phyloP scores from a whole-genome alignment of 805 yeast species.

The Phaffomyces thermotolerans region DNA sequence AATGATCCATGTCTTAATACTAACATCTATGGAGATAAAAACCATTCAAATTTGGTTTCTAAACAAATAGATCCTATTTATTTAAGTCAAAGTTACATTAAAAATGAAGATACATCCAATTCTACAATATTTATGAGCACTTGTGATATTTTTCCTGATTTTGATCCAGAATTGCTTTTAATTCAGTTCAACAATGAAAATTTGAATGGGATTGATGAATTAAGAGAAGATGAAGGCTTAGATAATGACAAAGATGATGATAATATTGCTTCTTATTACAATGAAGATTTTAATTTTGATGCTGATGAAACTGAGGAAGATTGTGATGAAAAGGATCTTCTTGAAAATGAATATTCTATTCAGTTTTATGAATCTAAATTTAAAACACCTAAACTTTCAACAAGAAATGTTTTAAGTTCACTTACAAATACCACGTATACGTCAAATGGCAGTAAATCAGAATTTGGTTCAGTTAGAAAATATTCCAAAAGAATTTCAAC shows the following conservation, averaged over 20 bases:
- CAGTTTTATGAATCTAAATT: background rate
- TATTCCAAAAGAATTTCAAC: conserved; percentile 1
- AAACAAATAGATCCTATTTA: background rate
- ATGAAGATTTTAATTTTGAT: background rate
- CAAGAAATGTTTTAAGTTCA: too few relatives aligned
- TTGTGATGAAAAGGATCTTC: background rate
- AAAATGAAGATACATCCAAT: background rate
- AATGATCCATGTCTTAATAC: conserved; percentile 3
- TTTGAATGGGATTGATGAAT: conserved; percentile 1
- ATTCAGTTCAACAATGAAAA: conserved; percentile 3
- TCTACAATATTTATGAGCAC: background rate
- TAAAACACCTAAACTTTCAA: too few relatives aligned
- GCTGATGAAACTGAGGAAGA: background rate
- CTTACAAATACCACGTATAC: too few relatives aligned
- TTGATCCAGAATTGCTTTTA: conserved; percentile 5
- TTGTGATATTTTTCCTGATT: conserved; percentile 5
- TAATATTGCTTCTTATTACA: conserved; percentile 1
- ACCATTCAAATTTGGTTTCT: background rate
- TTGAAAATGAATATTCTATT: background rate
- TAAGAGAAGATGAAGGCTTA: conserved; percentile 4
- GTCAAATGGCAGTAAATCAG: too few relatives aligned
- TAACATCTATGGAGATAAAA: conserved; percentile 1
- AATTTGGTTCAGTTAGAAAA: background rate
- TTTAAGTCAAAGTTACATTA: background rate
- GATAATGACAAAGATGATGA: conserved; percentile 3